A percentile compares a stretch with the other conserved stretches of the same genome.
phyloP scores from a whole-genome alignment of 169 alveolate genomes.

The Plasmodium adleri region DNA sequence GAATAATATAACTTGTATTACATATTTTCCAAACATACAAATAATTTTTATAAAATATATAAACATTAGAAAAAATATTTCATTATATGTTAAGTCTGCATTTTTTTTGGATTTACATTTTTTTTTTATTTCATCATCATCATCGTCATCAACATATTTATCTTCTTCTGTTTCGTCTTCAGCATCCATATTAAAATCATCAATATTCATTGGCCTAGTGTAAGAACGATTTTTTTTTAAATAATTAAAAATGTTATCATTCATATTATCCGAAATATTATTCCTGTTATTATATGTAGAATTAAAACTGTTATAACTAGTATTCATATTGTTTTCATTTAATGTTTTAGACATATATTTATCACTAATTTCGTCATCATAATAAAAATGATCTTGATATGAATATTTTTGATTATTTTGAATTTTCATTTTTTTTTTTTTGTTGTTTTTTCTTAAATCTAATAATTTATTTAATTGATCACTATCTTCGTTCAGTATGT shows the following conservation, averaged over 20 bases:
- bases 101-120: background rate
- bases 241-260: constrained; percentile 4
- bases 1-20: constrained; percentile 1
- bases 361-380: too few relatives aligned
- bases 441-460: too few relatives aligned
- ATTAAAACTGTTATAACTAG: background rate
- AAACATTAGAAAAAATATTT: constrained; percentile 11
- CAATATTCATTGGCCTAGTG: constrained; percentile 64
- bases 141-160: background rate
- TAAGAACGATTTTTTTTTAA: constrained; percentile 36
- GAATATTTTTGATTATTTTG: too few relatives aligned
- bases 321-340: constrained; percentile 4
- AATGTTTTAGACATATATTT: too few relatives aligned
- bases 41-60: constrained; percentile 36
- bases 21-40: constrained; percentile 18
- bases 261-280: background rate
- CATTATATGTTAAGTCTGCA: constrained; percentile 1
- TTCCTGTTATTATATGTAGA: background rate
- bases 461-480: too few relatives aligned
- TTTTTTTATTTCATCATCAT: background rate
- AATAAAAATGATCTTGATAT: too few relatives aligned
- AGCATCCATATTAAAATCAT: constrained; percentile 28
- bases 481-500: too few relatives aligned
- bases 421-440: too few relatives aligned
- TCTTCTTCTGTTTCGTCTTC: background rate